A percentile compares a stretch with the other conserved stretches of the same genome.
Evolutionary conservation across 108 stramenopile genomes (phyloP).

Genomic region (Cyclotella baltica): DNA sequence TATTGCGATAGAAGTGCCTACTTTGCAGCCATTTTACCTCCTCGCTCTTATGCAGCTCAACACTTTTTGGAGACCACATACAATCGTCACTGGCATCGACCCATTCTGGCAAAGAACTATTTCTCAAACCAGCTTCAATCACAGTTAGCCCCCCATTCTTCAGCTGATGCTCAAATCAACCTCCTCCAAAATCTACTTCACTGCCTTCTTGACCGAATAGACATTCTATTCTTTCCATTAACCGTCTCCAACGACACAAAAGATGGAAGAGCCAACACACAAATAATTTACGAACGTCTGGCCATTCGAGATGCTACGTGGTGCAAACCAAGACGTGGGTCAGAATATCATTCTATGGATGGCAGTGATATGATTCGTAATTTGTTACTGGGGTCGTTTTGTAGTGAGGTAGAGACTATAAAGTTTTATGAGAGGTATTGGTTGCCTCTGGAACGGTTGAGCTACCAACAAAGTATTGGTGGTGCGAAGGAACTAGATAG

Average conservation of each 20-base stretch:
- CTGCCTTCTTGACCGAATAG: not conserved
- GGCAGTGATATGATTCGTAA: not conserved
- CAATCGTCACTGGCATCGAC: not conserved
- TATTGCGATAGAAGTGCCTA: not conserved
- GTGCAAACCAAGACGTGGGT: not conserved
- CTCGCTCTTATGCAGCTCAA: not conserved
- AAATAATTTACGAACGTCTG: not conserved
- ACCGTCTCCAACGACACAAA: not conserved
- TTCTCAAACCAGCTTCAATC: not conserved
- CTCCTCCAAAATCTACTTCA: not conserved
- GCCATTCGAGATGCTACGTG: conserved; percentile 1
- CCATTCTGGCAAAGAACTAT: not conserved
- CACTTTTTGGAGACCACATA: not conserved
- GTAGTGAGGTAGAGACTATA: not conserved
- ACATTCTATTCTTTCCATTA: not conserved
- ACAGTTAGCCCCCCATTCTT: not conserved
- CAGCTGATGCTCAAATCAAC: not conserved
- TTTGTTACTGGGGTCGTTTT: not conserved
- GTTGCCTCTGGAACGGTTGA: not conserved
- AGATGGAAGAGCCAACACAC: not conserved
- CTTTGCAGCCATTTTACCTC: not conserved
- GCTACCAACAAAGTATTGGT: not conserved
- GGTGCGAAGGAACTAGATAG: no score
- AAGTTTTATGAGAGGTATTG: not conserved
- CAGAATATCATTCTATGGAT: not conserved